Conservation (phyloP, 108 stramenopile species). For the Hondaea fermentalgiana region DNA sequence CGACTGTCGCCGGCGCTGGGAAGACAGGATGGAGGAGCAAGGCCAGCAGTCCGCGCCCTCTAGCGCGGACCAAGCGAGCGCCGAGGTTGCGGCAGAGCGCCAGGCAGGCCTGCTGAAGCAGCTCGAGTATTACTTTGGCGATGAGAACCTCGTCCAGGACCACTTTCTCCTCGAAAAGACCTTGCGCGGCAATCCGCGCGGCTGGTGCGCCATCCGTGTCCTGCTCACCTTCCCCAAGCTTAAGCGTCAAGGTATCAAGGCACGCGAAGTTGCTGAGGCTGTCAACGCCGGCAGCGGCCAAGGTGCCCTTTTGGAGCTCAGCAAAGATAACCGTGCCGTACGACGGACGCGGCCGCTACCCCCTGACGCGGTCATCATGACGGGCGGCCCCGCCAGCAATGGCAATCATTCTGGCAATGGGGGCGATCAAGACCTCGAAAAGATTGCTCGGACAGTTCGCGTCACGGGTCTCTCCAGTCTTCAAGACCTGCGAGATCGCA, state of each 20-base stretch:
- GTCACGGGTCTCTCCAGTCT: not conserved
- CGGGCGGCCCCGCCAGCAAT: not conserved
- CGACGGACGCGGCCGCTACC: not conserved
- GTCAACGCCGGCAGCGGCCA: not conserved
- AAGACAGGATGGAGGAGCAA: too few species aligned
- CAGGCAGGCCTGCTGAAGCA: not conserved
- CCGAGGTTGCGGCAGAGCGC: not conserved
- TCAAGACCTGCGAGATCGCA: not conserved
- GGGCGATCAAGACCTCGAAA: not conserved
- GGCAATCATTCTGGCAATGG: not conserved
- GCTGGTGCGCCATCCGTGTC: not conserved
- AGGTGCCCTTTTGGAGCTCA: not conserved
- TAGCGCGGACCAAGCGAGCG: too few species aligned
- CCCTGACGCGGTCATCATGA: not conserved
- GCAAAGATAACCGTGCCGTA: not conserved
- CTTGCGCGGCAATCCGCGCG: not conserved
- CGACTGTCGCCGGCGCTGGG: too few species aligned
- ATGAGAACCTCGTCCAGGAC: not conserved
- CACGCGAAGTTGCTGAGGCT: not conserved
- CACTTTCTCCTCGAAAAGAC: not conserved
- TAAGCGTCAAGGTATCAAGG: not conserved
- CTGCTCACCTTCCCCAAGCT: not conserved
- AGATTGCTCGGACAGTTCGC: not conserved
- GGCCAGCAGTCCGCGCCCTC: too few species aligned
- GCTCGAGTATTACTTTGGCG: not conserved